These are phyloP conservation scores for Fusarium zealandicum DNA, from an alignment of 2,329 filamentous ascomycete genomes.

Conservation along the genomic window DNA sequence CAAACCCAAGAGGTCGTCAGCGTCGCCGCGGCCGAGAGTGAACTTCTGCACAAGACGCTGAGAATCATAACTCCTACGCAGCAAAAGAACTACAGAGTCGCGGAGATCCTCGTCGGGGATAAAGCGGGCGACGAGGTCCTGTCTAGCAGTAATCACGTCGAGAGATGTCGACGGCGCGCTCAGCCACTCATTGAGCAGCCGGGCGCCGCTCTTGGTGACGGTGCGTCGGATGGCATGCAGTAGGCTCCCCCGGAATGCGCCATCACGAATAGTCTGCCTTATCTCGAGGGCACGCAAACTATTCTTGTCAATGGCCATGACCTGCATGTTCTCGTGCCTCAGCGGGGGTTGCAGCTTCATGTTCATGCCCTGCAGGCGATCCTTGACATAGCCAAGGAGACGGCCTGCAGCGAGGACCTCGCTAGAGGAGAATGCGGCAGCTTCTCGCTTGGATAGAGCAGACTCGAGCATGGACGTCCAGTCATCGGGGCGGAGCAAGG, in stretches of 20 bases:
- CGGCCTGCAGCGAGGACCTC: slow-evolving; percentile 82
- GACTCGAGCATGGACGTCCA: slow-evolving; percentile 84
- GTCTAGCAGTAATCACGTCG: slow-evolving; percentile 75
- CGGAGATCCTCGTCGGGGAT: slow-evolving; percentile 71
- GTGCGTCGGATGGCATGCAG: slow-evolving; percentile 90
- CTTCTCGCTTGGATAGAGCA: slow-evolving; percentile 63
- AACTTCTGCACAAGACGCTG: slow-evolving; percentile 94
- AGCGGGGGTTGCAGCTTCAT: slow-evolving; percentile 86
- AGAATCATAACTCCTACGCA: slow-evolving; percentile 82
- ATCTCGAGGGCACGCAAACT: slow-evolving; percentile 91
- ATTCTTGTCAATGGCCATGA: slow-evolving; percentile 92
- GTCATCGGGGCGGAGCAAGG: slow-evolving; percentile 60
- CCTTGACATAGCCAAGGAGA: slow-evolving; percentile 84
- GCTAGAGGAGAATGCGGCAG: slow-evolving; percentile 65
- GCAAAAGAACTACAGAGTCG: slow-evolving; percentile 71
- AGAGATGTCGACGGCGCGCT: slow-evolving; percentile 90
- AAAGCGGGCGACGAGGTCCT: slow-evolving; percentile 83
- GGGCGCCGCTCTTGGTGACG: slow-evolving; percentile 87
- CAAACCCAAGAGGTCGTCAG: slow-evolving; percentile 86
- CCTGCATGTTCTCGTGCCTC: slow-evolving; percentile 75
- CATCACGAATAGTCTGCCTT: slow-evolving; percentile 83
- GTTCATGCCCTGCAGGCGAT: slow-evolving; percentile 76
- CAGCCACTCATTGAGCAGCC: slow-evolving; percentile 85
- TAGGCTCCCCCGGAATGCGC: slow-evolving; percentile 80
- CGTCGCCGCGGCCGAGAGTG: slow-evolving; percentile 86